These are phyloP conservation scores for Didymella segeticola DNA, from an alignment of 2,329 filamentous ascomycete species.

Conservation along the genomic window DNA sequence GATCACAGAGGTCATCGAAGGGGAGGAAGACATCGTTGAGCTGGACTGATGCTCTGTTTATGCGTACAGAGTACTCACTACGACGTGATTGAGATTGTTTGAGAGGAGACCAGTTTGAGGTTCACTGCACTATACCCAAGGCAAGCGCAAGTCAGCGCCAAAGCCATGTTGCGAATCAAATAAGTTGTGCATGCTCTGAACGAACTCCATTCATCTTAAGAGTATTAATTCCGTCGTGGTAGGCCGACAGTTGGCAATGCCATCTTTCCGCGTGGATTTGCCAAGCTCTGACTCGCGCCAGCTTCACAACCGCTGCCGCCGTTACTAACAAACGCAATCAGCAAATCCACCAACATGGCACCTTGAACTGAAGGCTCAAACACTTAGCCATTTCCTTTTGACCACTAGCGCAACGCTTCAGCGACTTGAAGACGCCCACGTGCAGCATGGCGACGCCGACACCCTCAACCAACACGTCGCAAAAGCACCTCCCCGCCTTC, in stretches of 20 bases:
- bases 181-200: not conserved
- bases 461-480: constrained; percentile 46
- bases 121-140: constrained; percentile 2
- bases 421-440: not conserved
- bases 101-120: not conserved
- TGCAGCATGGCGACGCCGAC: constrained; percentile 47
- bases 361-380: constrained; percentile 3
- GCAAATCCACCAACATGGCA: constrained; percentile 17
- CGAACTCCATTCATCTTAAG: not conserved
- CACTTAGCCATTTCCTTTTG: not conserved
- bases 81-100: not conserved
- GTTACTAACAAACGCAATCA: constrained; percentile 2
- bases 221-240: not conserved
- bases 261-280: constrained; percentile 2
- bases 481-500: constrained; percentile 47
- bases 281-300: constrained; percentile 36
- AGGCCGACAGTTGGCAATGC: not conserved
- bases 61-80: too few relatives aligned
- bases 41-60: constrained; percentile 36
- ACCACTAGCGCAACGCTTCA: not conserved
- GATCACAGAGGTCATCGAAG: constrained; percentile 28
- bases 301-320: constrained; percentile 4
- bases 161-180: not conserved
- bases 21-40: constrained; percentile 35
- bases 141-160: not conserved